Base-by-base conservation (phyloP, 495 filamentous ascomycete genomes). In the Hypoxylon lienhwacheense region DNA sequence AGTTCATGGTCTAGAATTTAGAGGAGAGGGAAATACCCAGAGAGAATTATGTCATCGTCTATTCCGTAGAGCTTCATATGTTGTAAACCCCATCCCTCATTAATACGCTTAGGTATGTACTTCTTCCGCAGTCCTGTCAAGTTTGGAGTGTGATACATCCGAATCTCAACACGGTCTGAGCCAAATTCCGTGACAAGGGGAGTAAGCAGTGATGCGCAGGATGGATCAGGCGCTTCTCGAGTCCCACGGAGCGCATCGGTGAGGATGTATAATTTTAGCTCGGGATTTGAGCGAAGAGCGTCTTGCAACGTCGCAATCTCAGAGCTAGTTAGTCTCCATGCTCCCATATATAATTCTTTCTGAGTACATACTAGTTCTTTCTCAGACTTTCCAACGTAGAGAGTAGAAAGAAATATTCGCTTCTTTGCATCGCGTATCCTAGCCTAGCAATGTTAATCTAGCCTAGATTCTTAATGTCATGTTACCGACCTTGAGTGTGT, bases 31-130 rank as follows among this genome's bases (percentile, higher is more conserved):
- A 16, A 75, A 28, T 77, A 89, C 84, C 93, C 93, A 1, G 91
- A 95, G 20, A 99, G 79, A 26, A 99, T 93, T 40, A 99, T 84
- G 69, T 97, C 92, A 63, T 97, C 91, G 54, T 99, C 93, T 32
- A 96, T 71, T 0, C 95, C 93, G 59, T 99, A 99, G 0, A 99
- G 79, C 77, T 99, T 99, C 90, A 99, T 99, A 65, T 99, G 93
- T 65, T 99, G 93, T 33, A 99, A 72, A 10, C 93, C 93, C 92
- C 93, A 99, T 26, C 93, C 93, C 68, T 99, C 93, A 61, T 99
- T 99, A 65, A 97, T 90, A 7, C 93, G 81, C 55, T 83, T 85
- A 2, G 93, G 93, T 33, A 97, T 79, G 58, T 88, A 67, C 59
- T 81, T 83, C 75, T 97, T 97, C 36, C 85, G 81, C 34, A 91